Evolutionary conservation across 2,329 filamentous ascomycete genomes (phyloP), one percentile per base, ranked within the genome.

Genomic region (Aspergillus quadrilineatus): DNA sequence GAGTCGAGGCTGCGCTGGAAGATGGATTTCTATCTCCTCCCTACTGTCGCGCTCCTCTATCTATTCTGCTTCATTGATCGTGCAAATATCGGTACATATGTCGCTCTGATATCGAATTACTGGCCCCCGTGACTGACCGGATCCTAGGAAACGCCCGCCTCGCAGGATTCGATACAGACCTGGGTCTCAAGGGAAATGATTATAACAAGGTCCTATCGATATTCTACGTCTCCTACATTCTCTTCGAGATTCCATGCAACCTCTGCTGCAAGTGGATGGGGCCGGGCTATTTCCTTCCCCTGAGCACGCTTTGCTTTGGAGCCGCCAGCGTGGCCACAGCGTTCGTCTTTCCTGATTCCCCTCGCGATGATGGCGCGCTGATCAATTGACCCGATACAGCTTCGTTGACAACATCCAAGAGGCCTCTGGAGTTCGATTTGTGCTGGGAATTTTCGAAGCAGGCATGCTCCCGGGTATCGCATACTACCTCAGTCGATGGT

Each of bases 61-160:
- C 78, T 89, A 0, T 89, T 89, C 65, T 89, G 86, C 73, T 89
- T 89, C 71, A 89, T 89, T 60, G 87, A 89, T 64, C 80, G 87
- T n/a, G 85, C 87, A 26, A 90, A 89, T 59, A 87, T 90, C 37
- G 87, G 86, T 86, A 22, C 22, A 22, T 22, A 66, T 3, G 3
- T 22, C 7, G 7, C 30, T 17, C 2, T 22, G 48, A 15, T 10
- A 12, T 34, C 15, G 14, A 3, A 22, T 3, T 12, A 15, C 6
- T 12, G 7, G 4, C 8, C 3, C 7, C 8, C 39, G 30, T 45
- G 41, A 29, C 42, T 45, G 4, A 45, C 50, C 10, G 3, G 6
- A 8, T 3, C 4, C 29, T 50, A 87, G 85, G 86, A n/a, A 90
- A 89, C 68, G 87, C 86, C 1, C 81, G 80, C 60, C 75, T 89